Evolutionary conservation across 225 moss, liverwort and hornwort species (phyloP).

Genomic region (Bryoerythrophyllum caledonicum): DNA sequence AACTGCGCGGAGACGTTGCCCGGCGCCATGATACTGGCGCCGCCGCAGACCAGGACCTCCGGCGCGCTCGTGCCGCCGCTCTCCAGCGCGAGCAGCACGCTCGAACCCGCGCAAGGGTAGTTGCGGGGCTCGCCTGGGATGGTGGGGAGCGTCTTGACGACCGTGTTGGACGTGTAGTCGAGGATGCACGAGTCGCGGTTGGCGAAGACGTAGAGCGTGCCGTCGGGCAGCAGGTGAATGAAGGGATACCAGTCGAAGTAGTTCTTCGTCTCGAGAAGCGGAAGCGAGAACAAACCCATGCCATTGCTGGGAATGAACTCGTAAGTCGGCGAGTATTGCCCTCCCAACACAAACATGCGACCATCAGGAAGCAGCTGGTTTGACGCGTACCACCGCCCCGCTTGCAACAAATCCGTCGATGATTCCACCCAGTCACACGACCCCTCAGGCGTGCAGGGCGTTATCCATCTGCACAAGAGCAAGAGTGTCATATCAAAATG

Average conservation of each 20-base stretch:
- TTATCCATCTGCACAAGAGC: slow-evolving; percentile 46
- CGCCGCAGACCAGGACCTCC: slow-evolving; percentile 74
- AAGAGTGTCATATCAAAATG: background rate
- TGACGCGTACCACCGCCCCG: slow-evolving; percentile 75
- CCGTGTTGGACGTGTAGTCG: slow-evolving; percentile 47
- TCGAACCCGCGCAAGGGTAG: slow-evolving; percentile 87
- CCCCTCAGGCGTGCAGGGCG: slow-evolving; percentile 67
- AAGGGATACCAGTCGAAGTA: slow-evolving; percentile 82
- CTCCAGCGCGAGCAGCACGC: slow-evolving; percentile 66
- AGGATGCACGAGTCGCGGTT: slow-evolving; percentile 66
- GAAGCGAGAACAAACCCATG: slow-evolving; percentile 54
- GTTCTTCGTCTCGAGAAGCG: slow-evolving; percentile 46
- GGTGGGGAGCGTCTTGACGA: slow-evolving; percentile 54
- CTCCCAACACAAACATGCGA: slow-evolving; percentile 75
- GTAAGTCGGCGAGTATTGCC: slow-evolving; percentile 48
- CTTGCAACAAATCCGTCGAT: slow-evolving; percentile 38
- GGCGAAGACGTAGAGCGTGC: slow-evolving; percentile 74
- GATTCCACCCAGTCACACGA: slow-evolving; percentile 82
- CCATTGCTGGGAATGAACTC: slow-evolving; percentile 74
- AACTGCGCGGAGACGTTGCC: slow-evolving; percentile 46
- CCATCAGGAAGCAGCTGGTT: slow-evolving; percentile 90
- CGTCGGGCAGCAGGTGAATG: slow-evolving; percentile 83
- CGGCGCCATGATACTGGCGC: slow-evolving; percentile 47
- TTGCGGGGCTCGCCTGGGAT: slow-evolving; percentile 79
- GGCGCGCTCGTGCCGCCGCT: slow-evolving; percentile 29